A percentile compares a stretch with the other conserved stretches of the same genome.
These are phyloP conservation scores for Fusarium tanahbumbuense DNA, from an alignment of 2,329 filamentous ascomycete genomes.

Conservation along the genomic window DNA sequence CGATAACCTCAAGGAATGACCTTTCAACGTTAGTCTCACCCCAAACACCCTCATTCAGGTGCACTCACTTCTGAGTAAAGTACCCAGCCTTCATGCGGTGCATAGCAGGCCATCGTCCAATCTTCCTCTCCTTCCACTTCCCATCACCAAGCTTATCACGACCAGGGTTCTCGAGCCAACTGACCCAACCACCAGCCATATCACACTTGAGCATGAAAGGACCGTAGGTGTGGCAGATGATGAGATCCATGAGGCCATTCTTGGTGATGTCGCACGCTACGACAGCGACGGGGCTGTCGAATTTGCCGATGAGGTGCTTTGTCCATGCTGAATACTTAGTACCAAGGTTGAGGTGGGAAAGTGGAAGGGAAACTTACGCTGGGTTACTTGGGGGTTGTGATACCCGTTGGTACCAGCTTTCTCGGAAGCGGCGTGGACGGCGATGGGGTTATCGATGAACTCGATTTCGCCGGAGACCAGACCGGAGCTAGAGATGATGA, in stretches of 20 bases:
- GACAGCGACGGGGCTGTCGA: background rate
- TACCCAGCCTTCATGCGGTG: conserved; percentile 1
- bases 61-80: background rate
- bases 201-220: conserved; percentile 3
- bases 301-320: background rate
- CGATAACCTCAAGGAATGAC: background rate
- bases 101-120: conserved; percentile 4
- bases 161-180: background rate
- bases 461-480: background rate
- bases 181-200: conserved; percentile 1
- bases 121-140: background rate
- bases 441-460: background rate
- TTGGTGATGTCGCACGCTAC: background rate
- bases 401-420: background rate
- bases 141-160: background rate
- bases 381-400: background rate
- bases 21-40: background rate
- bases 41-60: too few relatives aligned
- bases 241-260: background rate
- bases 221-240: background rate
- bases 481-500: background rate
- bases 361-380: background rate
- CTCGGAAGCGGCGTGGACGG: background rate
- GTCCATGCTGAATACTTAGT: background rate
- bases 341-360: fast-evolving